A percentile compares a stretch with the other conserved stretches of the same genome.
These are phyloP conservation scores for Penicillium sp. DNA, from an alignment of 2,329 filamentous ascomycete genomes.

Conservation along the genomic window DNA sequence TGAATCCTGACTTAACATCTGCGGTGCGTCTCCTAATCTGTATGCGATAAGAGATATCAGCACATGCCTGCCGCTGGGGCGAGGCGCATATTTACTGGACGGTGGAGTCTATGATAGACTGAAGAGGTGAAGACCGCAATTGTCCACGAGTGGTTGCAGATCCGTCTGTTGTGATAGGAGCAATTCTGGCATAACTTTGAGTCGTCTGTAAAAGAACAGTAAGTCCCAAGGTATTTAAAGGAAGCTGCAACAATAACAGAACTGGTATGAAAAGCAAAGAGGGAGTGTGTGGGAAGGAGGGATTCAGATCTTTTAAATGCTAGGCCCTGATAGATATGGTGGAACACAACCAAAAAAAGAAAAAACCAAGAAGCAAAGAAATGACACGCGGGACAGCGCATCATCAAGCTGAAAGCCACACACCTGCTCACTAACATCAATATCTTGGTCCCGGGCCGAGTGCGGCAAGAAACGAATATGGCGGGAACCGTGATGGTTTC, in stretches of 20 bases:
- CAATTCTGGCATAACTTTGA: slow-evolving; percentile 21
- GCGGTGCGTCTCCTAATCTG: slow-evolving; percentile 14
- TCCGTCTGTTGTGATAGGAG: slow-evolving; percentile 8
- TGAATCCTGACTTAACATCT: slow-evolving; percentile 18
- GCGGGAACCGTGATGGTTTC: neutral
- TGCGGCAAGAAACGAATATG: neutral
- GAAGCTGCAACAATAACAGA: neutral
- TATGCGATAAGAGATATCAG: slow-evolving; percentile 8
- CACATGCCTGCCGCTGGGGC: slow-evolving; percentile 4
- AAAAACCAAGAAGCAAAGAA: neutral
- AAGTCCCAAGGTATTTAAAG: neutral
- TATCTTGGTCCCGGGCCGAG: neutral
- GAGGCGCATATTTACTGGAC: slow-evolving; percentile 16
- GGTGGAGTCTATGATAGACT: slow-evolving; percentile 10
- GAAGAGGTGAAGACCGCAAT: slow-evolving; percentile 10
- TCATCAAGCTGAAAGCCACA: neutral
- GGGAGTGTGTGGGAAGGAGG: neutral
- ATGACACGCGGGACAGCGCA: neutral
- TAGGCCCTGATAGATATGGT: neutral
- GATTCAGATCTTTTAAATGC: neutral
- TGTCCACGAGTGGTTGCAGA: slow-evolving; percentile 11
- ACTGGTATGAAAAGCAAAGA: neutral
- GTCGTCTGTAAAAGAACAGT: slow-evolving; percentile 5
- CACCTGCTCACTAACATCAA: slow-evolving; percentile 1
- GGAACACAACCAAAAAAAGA: neutral